Base-by-base conservation (phyloP, 768 basidiomycete species). In the Xerocomus potaroensis region DNA sequence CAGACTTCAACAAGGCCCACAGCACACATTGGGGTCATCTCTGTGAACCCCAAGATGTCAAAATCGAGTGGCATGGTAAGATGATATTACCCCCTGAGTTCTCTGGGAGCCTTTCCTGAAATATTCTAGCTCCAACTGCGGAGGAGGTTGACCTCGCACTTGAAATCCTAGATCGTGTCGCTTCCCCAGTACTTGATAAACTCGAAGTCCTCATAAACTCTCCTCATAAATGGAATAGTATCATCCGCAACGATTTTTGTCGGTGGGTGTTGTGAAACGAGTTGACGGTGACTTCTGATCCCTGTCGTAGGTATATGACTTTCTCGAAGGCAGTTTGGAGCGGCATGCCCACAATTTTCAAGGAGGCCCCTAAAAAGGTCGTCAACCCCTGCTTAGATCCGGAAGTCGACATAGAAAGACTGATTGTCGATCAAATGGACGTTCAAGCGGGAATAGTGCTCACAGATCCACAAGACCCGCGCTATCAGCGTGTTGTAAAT, bases 1-100 rank as follows among this genome's bases (percentile, higher is more conserved):
- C 54, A 87, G 84, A 74, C 47, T 87, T 88, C 57, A 73, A 83
- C 57, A 71, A 69, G 33, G 72, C 74, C 37, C 84, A 87, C 54
- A 80, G 77, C 49, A 66, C 72, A 10, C 75, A 79, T 36, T 96
- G 94, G 94, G 94, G 93, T 8, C 78, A 76, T 40, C 67, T 88
- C 24, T 90, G 85, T 65, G 80, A 87, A 46, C 70, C 84, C 4
- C 73, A 84, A 56, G 89, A 96, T 45, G 84, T 93, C 41, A 75
- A 80, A 46, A 77, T 93, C 29, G 82, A 90, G 48, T 98, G 94
- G 94, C 93, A 95, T 62, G 79, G 87, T 87, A 58, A 37, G 56
- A 21, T 29, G 34, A 32, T 5, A 44, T 41, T 7, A 32, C 19
- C 27, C 29, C 19, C 21, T 3, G 2, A n/a, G n/a, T n/a, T 26